Base-by-base conservation (phyloP, 2,329 filamentous ascomycete genomes). In the Metarhizium anisopliae region DNA sequence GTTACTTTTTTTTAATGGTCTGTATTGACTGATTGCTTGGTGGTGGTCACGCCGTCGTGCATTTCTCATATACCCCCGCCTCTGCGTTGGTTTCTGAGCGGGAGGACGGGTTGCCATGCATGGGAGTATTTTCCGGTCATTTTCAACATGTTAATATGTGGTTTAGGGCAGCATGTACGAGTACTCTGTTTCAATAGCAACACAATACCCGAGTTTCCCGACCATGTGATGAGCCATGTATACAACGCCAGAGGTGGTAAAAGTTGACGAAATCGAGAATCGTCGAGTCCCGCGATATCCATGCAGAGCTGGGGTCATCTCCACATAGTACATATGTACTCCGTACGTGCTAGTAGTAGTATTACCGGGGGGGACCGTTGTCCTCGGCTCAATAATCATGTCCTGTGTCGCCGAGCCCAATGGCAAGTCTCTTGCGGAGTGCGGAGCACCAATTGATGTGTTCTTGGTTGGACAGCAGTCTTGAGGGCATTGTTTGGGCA, bases 21-120 rank as follows among this genome's bases (percentile, higher is more conserved):
- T 38, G 14, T 29, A 14, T 51, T 38, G 4, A 30, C 47, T 36
- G 2, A 38, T 38, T 49, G 3, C 4, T 30, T 30, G 45, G 45
- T 20, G 49, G 30, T 51, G 49, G 30, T 13, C 5, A n/a, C n/a
- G 43, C 47, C 16, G 25, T 50, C 45, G 38, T 18, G 40, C 13
- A 29, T 25, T 50, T 43, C 29, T 35, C 50, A 55, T 55, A 56
- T 56, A 56, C 50, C 50, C 54, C 42, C 35, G 38, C 20, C n/a
- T n/a, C 3, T 6, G 25, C 25, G 25, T 25, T 47, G n/a, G 43
- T 47, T 36, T 47, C 13, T 13, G 13, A 47, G 20, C 43, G 43
- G 45, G 45, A 49, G 45, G 45, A 49, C 25, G 4, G 45, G 45
- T 49, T 11, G 45, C 45, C 11, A 30, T 18, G 45, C 45, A 49